Evolutionary conservation across 1,284 basidiomycete species (phyloP).

Genomic region (Butyriboletus appendiculatus): DNA sequence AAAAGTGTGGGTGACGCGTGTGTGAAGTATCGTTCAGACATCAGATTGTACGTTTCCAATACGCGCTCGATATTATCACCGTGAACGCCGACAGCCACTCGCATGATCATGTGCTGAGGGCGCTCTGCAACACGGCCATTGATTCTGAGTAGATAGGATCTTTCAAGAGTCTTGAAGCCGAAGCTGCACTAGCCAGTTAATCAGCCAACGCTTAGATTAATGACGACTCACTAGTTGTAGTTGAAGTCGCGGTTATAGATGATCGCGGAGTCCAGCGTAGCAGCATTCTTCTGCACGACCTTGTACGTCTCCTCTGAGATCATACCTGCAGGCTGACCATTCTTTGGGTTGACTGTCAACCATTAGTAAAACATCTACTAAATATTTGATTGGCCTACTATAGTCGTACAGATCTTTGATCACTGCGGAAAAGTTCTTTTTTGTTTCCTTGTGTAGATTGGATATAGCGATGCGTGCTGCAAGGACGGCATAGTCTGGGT

Average conservation of each 20-base stretch:
- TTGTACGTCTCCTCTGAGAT: slow-evolving; percentile 90
- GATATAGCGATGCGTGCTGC: slow-evolving; percentile 99
- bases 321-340: slow-evolving; percentile 85
- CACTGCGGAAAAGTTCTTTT: slow-evolving; percentile 94
- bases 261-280: slow-evolving; percentile 89
- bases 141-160: slow-evolving; percentile 95
- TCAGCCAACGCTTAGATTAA: neutral
- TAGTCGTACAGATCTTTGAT: slow-evolving; percentile 91
- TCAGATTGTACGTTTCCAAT: slow-evolving; percentile 91
- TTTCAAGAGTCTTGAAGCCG: slow-evolving; percentile 99
- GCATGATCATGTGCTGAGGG: slow-evolving; percentile 99
- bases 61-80: slow-evolving; percentile 88
- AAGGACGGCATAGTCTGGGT: slow-evolving; percentile 97
- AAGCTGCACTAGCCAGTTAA: slow-evolving; percentile 58
- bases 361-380: slow-evolving; percentile 7
- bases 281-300: slow-evolving; percentile 82
- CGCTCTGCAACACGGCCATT: slow-evolving; percentile 96
- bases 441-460: slow-evolving; percentile 99
- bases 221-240: slow-evolving; percentile 79
- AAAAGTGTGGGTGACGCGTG: slow-evolving; percentile 98
- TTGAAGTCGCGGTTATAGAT: slow-evolving; percentile 99
- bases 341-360: slow-evolving; percentile 92
- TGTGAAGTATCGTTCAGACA: slow-evolving; percentile 97
- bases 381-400: slow-evolving; percentile 48
- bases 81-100: slow-evolving; percentile 97